Conservation (phyloP, 805 yeast genomes). For the Candida piceae region DNA sequence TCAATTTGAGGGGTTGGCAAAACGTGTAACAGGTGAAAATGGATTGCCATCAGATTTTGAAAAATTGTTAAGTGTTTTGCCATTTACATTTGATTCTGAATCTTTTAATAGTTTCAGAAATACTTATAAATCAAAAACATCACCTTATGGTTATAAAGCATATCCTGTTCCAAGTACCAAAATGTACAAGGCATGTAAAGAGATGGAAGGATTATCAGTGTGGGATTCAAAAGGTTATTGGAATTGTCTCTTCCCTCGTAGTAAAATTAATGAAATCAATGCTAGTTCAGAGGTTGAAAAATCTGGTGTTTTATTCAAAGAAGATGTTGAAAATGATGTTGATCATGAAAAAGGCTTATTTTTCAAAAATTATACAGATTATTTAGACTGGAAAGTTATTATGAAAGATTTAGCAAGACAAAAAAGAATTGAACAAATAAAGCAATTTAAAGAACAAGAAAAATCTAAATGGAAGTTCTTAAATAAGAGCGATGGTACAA, state of each 20-base stretch:
- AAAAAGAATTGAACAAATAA: conserved; percentile 29
- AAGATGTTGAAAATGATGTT: conserved; percentile 46
- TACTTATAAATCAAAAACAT: conserved; percentile 5
- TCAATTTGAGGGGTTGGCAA: no score
- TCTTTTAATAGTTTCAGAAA: conserved; percentile 2
- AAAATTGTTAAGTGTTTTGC: not conserved
- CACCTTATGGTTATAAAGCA: conserved; percentile 20
- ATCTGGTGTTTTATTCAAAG: conserved; percentile 40
- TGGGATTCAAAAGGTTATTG: conserved; percentile 86
- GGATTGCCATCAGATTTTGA: conserved; percentile 1
- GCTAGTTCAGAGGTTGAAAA: conserved; percentile 1
- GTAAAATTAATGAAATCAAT: conserved; percentile 25
- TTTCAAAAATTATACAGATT: conserved; percentile 61
- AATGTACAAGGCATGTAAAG: conserved; percentile 59
- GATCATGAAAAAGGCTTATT: conserved; percentile 48
- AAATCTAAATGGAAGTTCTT: conserved; percentile 23
- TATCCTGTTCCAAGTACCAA: conserved; percentile 32
- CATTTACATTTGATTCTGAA: conserved; percentile 2
- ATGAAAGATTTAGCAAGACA: conserved; percentile 43
- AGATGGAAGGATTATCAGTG: conserved; percentile 60
- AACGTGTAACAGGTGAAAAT: no score
- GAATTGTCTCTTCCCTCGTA: conserved; percentile 82
- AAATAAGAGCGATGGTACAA: not conserved
- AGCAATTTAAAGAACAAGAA: conserved; percentile 19
- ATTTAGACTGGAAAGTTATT: conserved; percentile 60